These are phyloP conservation scores for Annona squamosa DNA, from an alignment of 164 flowering plant genomes.

Conservation along the genomic window DNA sequence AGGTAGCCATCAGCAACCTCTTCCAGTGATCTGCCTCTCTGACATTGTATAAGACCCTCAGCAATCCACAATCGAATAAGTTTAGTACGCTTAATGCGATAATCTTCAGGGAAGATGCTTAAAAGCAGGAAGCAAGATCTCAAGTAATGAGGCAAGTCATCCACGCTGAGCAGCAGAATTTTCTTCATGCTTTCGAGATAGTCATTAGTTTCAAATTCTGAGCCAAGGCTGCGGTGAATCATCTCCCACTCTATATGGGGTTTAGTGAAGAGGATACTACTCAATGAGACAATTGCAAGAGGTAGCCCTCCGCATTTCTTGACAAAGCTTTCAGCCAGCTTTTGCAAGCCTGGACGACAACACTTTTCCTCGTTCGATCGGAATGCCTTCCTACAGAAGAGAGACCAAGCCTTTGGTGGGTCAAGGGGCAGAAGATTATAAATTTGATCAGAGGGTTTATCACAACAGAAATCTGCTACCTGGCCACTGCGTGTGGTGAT, in stretches of 20 bases:
- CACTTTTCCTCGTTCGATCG: background rate
- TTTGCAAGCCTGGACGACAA: background rate
- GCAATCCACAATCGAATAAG: slow-evolving; percentile 23
- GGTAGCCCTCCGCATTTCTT: slow-evolving; percentile 21
- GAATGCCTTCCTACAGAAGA: slow-evolving; percentile 10
- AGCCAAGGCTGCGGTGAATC: slow-evolving; percentile 7
- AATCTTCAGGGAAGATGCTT: slow-evolving; percentile 16
- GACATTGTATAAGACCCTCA: slow-evolving; percentile 16
- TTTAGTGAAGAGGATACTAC: slow-evolving; percentile 8
- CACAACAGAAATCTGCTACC: background rate
- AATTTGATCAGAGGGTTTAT: background rate
- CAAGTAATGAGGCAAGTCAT: slow-evolving; percentile 12
- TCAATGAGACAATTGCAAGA: slow-evolving; percentile 18
- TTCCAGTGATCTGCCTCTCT: background rate
- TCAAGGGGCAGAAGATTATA: background rate
- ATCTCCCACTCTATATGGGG: slow-evolving; percentile 10
- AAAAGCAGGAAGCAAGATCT: slow-evolving; percentile 21
- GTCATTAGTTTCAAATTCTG: slow-evolving; percentile 8
- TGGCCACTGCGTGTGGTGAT: slow-evolving; percentile 26
- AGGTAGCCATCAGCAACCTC: slow-evolving; percentile 10
- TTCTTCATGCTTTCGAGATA: background rate
- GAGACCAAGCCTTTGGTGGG: background rate
- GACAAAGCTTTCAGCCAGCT: slow-evolving; percentile 6
- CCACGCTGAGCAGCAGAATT: slow-evolving; percentile 5
- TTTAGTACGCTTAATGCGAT: slow-evolving; percentile 4